Conservation (phyloP, 2,329 filamentous ascomycete genomes). For the Calonectria multiphialidica region DNA sequence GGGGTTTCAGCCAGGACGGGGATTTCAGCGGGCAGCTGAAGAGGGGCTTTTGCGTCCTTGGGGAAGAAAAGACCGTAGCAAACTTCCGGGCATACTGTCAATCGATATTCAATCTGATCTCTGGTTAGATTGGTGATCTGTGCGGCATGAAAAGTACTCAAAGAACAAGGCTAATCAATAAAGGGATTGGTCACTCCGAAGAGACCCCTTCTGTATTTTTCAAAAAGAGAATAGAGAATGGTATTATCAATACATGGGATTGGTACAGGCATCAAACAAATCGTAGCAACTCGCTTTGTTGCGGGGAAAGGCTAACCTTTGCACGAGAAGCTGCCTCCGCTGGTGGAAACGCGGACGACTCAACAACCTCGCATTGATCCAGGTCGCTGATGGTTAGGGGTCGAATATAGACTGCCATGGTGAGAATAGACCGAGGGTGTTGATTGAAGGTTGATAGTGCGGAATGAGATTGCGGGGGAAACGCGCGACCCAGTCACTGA, state of each 20-base stretch:
- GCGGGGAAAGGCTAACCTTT: slow-evolving; percentile 36
- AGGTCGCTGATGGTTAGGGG: slow-evolving; percentile 39
- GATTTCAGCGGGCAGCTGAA: slow-evolving; percentile 21
- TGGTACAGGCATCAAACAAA: not conserved
- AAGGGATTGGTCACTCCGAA: not conserved
- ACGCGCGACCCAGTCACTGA: not conserved
- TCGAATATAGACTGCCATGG: slow-evolving; percentile 42
- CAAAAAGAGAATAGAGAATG: not conserved
- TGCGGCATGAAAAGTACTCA: not conserved
- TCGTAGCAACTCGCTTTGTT: not conserved
- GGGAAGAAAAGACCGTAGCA: slow-evolving; percentile 43
- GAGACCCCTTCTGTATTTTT: not conserved
- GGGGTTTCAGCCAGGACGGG: slow-evolving; percentile 18
- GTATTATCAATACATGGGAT: not conserved
- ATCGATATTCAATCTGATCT: slow-evolving; percentile 45
- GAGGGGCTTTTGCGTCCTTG: not conserved
- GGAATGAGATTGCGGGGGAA: not conserved
- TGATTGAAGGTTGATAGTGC: not conserved
- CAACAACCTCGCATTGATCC: slow-evolving; percentile 38
- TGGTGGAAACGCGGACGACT: slow-evolving; percentile 45
- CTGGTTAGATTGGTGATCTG: slow-evolving; percentile 1
- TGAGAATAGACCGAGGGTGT: not conserved
- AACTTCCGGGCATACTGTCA: slow-evolving; percentile 42
- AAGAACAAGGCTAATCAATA: not conserved
- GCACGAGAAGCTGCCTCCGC: slow-evolving; percentile 44